These are phyloP conservation scores for Paramecium caudatum DNA, from an alignment of 73 alveolate species.

Conservation along the genomic window DNA sequence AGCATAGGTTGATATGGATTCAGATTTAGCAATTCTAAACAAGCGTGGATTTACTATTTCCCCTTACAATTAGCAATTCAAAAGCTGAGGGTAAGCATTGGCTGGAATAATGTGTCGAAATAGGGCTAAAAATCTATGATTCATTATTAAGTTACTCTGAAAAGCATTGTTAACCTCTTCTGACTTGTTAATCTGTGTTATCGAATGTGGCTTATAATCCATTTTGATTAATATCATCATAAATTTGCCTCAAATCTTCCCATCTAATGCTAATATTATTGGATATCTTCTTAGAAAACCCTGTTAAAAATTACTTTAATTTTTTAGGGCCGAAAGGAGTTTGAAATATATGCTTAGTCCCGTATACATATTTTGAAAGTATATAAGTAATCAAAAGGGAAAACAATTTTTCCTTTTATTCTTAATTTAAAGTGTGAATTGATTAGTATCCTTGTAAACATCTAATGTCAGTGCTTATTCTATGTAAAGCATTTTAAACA, in stretches of 20 bases:
- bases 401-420: slow-evolving; percentile 27
- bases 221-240: slow-evolving; percentile 6
- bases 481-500: not conserved
- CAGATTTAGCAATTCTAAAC: slow-evolving; percentile 19
- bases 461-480: not conserved
- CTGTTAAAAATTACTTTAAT: not conserved
- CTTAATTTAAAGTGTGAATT: slow-evolving; percentile 25
- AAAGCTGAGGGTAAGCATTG: not conserved
- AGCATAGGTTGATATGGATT: not conserved
- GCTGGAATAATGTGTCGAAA: slow-evolving; percentile 18
- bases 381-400: not conserved
- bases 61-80: not conserved
- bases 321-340: not conserved
- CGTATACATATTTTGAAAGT: not conserved
- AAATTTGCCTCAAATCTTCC: not conserved
- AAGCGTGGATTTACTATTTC: not conserved
- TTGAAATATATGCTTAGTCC: slow-evolving; percentile 8
- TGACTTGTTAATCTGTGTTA: not conserved
- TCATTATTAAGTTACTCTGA: not conserved
- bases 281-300: not conserved
- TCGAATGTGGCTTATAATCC: not conserved
- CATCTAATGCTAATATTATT: not conserved
- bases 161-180: not conserved
- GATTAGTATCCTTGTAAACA: not conserved
- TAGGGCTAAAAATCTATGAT: not conserved